Evolutionary conservation across 2,329 filamentous ascomycete genomes (phyloP), one percentile per base, ranked within the genome.

Genomic region (Sporothrix curviconia): DNA sequence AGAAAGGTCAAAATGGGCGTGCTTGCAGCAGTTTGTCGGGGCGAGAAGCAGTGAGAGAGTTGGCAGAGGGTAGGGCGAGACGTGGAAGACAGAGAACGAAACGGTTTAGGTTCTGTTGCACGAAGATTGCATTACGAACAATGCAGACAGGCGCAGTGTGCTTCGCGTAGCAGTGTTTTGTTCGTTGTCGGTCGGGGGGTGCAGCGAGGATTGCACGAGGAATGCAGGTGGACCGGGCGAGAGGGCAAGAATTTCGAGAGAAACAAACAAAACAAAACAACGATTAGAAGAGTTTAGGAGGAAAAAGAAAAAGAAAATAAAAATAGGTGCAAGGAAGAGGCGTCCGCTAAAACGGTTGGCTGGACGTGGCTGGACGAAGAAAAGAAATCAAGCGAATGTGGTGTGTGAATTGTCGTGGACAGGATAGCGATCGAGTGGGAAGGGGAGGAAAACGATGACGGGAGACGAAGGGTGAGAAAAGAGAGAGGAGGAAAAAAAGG

Each of bases 341-440:
- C 55, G 55, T 51, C 46, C 46, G 32, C 34, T 51, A 30, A 59
- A 50, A 36, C 50, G 56, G 54, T 42, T 49, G 51, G 43, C 44
- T 34, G 50, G 51, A 58, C 50, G 50, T 39, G 51, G 44, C 56
- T 54, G 44, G 44, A 36, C 11, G n/a, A 24, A 49, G 28, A 17
- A 22, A 17, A 51, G 28, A 14, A 44, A 51, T 50, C 56, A 58
- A 58, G 56, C 56, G 56, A 55, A 55, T 58, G 51, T 58, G 51
- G 25, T 40, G 19, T 43, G 42, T 39, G 11, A 15, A 44, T 7
- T 15, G 15, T 47, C 44, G 44, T 19, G 15, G 34, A n/a, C 14
- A 17, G 43, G 15, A 32, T 25, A 49, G 42, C 43, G 44, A 56
- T 56, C 17, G 44, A 24, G 46, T 30, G 22, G 24, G 37, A 42